Percentiles rank a stretch among this genome's conserved stretches.
Evolutionary conservation across 2,329 filamentous ascomycete species (phyloP).

Genomic region (Fonsecaea nubica): DNA sequence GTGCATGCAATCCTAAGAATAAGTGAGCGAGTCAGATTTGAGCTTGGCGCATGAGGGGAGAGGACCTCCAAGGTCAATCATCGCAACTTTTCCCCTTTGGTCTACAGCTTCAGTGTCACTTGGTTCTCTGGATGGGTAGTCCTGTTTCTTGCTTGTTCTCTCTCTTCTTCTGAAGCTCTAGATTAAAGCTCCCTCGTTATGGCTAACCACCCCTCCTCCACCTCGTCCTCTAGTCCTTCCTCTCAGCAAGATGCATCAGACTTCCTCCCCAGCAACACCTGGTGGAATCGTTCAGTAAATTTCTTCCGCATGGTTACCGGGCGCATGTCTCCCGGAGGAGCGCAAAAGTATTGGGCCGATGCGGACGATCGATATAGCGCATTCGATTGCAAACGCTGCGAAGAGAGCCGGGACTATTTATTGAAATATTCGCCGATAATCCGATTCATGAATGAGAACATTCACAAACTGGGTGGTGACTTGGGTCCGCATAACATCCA

Average conservation of each 20-base stretch:
- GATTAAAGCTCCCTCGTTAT: constrained; percentile 26
- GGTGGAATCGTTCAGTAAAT: constrained; percentile 72
- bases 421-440: constrained; percentile 84
- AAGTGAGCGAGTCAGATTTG: constrained; percentile 10
- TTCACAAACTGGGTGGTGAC: constrained; percentile 76
- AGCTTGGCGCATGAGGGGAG: constrained; percentile 5
- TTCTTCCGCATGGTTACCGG: constrained; percentile 84
- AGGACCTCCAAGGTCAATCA: not conserved
- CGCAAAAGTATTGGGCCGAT: constrained; percentile 77
- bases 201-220: constrained; percentile 19
- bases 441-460: constrained; percentile 83
- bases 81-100: constrained; percentile 1
- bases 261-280: constrained; percentile 48
- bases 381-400: constrained; percentile 79
- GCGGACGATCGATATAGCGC: constrained; percentile 77
- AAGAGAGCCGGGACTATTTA: constrained; percentile 81
- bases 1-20: not conserved
- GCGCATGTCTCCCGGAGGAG: constrained; percentile 70
- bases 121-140: not conserved
- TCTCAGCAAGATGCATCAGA: constrained; percentile 13
- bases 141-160: not conserved
- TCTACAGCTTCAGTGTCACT: constrained; percentile 7
- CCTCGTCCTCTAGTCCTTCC: constrained; percentile 35
- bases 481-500: constrained; percentile 77
- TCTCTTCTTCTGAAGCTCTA: not conserved